Percentiles rank a stretch among this genome's conserved stretches.
phyloP scores from a whole-genome alignment of 495 filamentous ascomycete genomes.

The Penicillium maclennaniae region DNA sequence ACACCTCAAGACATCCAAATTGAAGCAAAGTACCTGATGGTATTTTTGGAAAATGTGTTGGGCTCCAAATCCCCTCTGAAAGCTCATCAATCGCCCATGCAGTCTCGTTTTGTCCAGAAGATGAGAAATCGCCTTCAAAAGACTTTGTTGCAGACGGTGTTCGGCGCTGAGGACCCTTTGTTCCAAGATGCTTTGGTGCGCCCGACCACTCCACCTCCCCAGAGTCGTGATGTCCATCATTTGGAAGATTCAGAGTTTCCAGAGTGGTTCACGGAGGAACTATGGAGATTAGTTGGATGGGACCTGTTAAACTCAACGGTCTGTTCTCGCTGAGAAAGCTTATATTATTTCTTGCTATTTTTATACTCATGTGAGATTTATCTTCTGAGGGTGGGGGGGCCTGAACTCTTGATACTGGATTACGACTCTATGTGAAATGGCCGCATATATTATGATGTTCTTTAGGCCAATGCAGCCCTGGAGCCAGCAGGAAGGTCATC shows the following conservation, averaged over 20 bases:
- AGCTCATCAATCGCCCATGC: background rate
- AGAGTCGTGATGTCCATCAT: conserved; percentile 4
- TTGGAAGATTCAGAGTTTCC: conserved; percentile 15
- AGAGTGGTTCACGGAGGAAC: conserved; percentile 46
- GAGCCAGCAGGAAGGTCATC: background rate
- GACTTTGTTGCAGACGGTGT: conserved; percentile 40
- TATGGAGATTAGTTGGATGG: conserved; percentile 52
- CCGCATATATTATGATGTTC: background rate
- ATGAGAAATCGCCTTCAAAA: conserved; percentile 35
- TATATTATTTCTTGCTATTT: background rate
- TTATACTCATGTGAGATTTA: background rate
- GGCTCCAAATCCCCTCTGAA: conserved; percentile 1
- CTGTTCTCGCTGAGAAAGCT: background rate
- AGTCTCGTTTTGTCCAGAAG: conserved; percentile 15
- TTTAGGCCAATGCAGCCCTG: background rate
- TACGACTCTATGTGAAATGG: background rate
- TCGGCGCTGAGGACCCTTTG: conserved; percentile 28
- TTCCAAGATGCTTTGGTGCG: conserved; percentile 25
- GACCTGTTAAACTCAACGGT: conserved; percentile 26
- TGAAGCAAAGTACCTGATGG: conserved; percentile 36
- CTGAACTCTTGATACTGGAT: background rate
- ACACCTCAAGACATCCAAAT: conserved; percentile 18
- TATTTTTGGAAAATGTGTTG: conserved; percentile 35
- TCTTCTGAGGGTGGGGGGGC: background rate
- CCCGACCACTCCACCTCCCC: conserved; percentile 21